Evolutionary conservation across 306 rosid genomes (phyloP), one percentile per base, ranked within the genome.

Genomic region (Styphnolobium japonicum): DNA sequence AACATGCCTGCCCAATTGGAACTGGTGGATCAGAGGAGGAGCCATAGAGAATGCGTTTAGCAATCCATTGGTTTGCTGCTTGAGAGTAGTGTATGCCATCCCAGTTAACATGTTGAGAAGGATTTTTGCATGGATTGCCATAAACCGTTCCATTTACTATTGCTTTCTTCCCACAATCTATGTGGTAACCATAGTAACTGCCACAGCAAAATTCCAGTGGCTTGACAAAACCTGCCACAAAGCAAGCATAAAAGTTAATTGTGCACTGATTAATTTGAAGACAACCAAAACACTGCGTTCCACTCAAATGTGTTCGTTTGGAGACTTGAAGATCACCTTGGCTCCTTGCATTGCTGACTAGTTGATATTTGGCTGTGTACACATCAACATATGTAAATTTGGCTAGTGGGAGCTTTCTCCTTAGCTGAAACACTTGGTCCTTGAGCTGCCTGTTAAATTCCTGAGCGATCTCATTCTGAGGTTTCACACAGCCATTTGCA

Each of bases 31-130:
- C 86, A 71, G 97, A 94, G 15, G 86, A 80, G 27, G 88, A 80
- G 12, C 91, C 94, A 67, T 82, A 55, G 72, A 91, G 85, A 81
- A 91, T 86, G 33, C 43, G 88, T 21, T 78, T 62, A 37, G 97
- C 85, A 53, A 92, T 37, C 92, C 86, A 84, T 10, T 48, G 62
- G 22, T 94, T 94, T 57, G 97, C 97, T 43, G 94, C 91, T 85
- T 91, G 88, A 72, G 97, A 78, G 82, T 92, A 92, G 72, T 94
- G 98, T 78, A 88, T 89, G 79, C 97, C 97, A 51, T 94, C 98
- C 97, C 97, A 94, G 66, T 90, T 92, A 31, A 94, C 65, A 80
- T 91, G 89, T 80, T 34, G 86, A 62, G 88, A 78, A 80, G 98
- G 95, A 80, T 91, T 83, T 14, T 79, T 67, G 78, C 98, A 94